These are phyloP conservation scores for Populus nigra DNA, from an alignment of 345 rosid genomes.

Conservation along the genomic window DNA sequence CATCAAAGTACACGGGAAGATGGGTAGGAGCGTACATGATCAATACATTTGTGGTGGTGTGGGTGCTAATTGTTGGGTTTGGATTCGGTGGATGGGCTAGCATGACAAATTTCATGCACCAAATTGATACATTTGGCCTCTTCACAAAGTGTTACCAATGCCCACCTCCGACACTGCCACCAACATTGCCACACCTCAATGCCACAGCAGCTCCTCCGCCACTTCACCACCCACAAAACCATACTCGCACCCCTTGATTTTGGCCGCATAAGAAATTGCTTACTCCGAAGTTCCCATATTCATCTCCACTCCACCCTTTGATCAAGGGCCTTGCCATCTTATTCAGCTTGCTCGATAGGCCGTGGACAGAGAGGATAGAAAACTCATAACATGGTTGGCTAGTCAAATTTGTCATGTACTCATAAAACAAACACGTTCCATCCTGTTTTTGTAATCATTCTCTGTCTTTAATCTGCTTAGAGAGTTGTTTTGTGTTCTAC, in stretches of 20 bases:
- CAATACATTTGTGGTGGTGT: slow-evolving; percentile 74
- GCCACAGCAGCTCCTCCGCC: slow-evolving; percentile 47
- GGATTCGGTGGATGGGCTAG: slow-evolving; percentile 99
- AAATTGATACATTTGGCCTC: slow-evolving; percentile 90
- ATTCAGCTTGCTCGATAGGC: slow-evolving; percentile 8
- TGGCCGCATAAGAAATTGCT: background rate
- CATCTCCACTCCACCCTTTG: background rate
- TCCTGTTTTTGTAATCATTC: background rate
- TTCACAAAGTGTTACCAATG: slow-evolving; percentile 97
- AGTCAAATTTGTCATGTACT: background rate
- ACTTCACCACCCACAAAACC: slow-evolving; percentile 37
- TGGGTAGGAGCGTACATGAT: slow-evolving; percentile 86
- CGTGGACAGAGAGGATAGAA: slow-evolving; percentile 7
- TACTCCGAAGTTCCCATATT: background rate
- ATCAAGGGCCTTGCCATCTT: background rate
- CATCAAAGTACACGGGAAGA: slow-evolving; percentile 66
- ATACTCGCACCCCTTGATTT: slow-evolving; percentile 44
- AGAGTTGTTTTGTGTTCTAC: slow-evolving; percentile 21
- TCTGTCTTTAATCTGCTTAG: slow-evolving; percentile 21
- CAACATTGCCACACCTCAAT: slow-evolving; percentile 27
- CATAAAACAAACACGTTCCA: background rate
- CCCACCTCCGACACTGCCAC: slow-evolving; percentile 42
- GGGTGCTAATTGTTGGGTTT: slow-evolving; percentile 90
- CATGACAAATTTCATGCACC: slow-evolving; percentile 76
- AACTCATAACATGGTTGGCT: background rate